A percentile compares a stretch with the other conserved stretches of the same genome.
Conservation (phyloP, 2,329 filamentous ascomycete genomes). For the Colletotrichum sp. region DNA sequence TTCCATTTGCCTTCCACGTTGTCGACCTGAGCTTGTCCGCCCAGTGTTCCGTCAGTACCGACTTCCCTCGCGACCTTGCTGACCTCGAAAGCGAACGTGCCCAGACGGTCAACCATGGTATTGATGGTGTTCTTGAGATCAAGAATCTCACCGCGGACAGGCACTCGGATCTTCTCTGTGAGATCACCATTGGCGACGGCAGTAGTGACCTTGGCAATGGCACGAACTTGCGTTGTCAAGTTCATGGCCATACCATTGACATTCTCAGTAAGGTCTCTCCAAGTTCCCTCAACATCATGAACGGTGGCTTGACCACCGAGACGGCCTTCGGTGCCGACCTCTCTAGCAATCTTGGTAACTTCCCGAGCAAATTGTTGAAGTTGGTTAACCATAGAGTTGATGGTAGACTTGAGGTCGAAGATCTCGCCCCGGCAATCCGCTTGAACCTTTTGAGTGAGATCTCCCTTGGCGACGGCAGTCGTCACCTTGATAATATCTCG, state of each 20-base stretch:
- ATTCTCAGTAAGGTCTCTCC: slow-evolving; percentile 93
- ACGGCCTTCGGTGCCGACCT: slow-evolving; percentile 94
- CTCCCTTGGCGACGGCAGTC: slow-evolving; percentile 78
- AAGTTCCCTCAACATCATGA: slow-evolving; percentile 95
- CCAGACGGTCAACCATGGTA: slow-evolving; percentile 96
- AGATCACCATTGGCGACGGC: slow-evolving; percentile 94
- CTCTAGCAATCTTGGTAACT: slow-evolving; percentile 93
- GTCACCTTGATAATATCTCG: slow-evolving; percentile 91
- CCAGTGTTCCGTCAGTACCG: slow-evolving; percentile 92
- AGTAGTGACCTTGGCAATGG: slow-evolving; percentile 96
- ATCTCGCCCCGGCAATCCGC: slow-evolving; percentile 92
- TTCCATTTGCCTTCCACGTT: slow-evolving; percentile 99
- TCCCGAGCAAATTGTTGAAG: slow-evolving; percentile 95
- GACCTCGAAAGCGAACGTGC: slow-evolving; percentile 95
- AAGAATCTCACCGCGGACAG: slow-evolving; percentile 91
- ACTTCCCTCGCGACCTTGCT: slow-evolving; percentile 95
- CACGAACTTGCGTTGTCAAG: slow-evolving; percentile 94
- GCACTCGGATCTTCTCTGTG: slow-evolving; percentile 94
- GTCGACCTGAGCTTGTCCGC: slow-evolving; percentile 91
- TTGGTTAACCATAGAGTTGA: slow-evolving; percentile 99
- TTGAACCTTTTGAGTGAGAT: slow-evolving; percentile 95
- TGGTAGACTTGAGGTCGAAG: slow-evolving; percentile 93
- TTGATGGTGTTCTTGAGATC: slow-evolving; percentile 98
- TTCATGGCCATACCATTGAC: slow-evolving; percentile 99
- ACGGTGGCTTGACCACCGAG: slow-evolving; percentile 95